phyloP scores from a whole-genome alignment of 2,329 filamentous ascomycete species.

The Cordyceps cateniannulata region DNA sequence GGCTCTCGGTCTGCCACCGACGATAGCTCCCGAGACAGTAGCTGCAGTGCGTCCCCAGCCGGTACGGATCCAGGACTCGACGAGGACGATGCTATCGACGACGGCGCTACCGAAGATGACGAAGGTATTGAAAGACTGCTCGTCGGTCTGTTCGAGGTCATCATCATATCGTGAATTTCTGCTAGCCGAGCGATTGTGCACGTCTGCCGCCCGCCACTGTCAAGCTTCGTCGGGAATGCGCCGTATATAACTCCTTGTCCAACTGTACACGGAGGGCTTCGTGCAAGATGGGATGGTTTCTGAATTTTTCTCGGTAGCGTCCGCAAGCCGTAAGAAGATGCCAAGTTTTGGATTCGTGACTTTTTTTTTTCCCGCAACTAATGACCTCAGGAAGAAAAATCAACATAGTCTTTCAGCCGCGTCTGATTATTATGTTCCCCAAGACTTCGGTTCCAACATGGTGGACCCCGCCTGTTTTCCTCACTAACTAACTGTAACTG shows the following conservation, averaged over 20 bases:
- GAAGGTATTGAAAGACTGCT: not conserved
- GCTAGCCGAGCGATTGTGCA: not conserved
- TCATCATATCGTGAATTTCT: not conserved
- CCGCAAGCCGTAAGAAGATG: not conserved
- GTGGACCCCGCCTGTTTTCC: too few relatives aligned
- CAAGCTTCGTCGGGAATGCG: not conserved
- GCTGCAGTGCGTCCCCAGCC: not conserved
- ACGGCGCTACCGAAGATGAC: not conserved
- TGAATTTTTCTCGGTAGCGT: not conserved
- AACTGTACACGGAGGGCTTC: not conserved
- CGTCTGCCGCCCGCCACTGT: not conserved
- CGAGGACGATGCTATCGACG: not conserved
- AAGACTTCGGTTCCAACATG: not conserved
- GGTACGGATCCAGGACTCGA: not conserved
- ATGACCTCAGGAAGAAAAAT: not conserved
- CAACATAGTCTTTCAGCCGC: not conserved
- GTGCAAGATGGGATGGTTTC: not conserved
- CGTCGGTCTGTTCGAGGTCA: not conserved
- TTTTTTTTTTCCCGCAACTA: not conserved
- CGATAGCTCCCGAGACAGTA: slow-evolving; percentile 6
- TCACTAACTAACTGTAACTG: not conserved
- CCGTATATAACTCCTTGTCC: not conserved
- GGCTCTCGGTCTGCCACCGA: slow-evolving; percentile 5
- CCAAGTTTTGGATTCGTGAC: not conserved
- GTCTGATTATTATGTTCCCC: not conserved